Conservation (phyloP, 2,329 filamentous ascomycete species). For the Phyllosticta capitalensis region DNA sequence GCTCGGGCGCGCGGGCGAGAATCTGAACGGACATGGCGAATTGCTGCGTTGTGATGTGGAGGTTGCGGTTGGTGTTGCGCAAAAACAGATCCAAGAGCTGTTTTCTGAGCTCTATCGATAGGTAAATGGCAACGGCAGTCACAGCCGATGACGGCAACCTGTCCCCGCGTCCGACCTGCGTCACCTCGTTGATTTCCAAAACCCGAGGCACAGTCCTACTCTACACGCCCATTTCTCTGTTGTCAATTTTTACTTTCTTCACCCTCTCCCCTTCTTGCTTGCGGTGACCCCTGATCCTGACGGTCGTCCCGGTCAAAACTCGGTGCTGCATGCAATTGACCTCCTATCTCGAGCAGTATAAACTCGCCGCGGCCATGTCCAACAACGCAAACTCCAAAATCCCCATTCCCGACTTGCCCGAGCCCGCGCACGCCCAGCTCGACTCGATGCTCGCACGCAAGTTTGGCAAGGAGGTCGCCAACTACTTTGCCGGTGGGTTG, state of each 20-base stretch:
- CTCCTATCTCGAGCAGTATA: slow-evolving; percentile 10
- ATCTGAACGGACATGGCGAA: slow-evolving; percentile 34
- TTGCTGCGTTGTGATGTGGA: background rate
- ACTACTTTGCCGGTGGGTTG: slow-evolving; percentile 62
- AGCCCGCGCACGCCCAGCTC: slow-evolving; percentile 47
- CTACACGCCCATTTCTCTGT: background rate
- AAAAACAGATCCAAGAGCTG: background rate
- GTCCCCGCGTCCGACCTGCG: background rate
- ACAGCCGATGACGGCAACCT: slow-evolving; percentile 4
- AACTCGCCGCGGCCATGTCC: slow-evolving; percentile 7
- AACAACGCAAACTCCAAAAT: slow-evolving; percentile 10
- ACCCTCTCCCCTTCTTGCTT: background rate
- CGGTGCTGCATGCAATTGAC: slow-evolving; percentile 10
- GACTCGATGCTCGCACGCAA: slow-evolving; percentile 65
- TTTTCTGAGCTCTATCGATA: slow-evolving; percentile 6
- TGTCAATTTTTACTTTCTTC: background rate
- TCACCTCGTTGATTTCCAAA: background rate
- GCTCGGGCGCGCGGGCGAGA: slow-evolving; percentile 47
- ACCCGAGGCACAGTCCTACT: background rate
- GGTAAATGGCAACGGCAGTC: background rate
- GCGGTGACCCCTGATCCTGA: background rate
- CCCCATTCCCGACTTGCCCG: slow-evolving; percentile 41
- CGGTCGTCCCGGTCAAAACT: slow-evolving; percentile 1
- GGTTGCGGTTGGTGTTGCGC: background rate
- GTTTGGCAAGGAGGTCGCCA: slow-evolving; percentile 70